phyloP scores from a whole-genome alignment of 257 asterid genomes.

The Lycium barbarum region DNA sequence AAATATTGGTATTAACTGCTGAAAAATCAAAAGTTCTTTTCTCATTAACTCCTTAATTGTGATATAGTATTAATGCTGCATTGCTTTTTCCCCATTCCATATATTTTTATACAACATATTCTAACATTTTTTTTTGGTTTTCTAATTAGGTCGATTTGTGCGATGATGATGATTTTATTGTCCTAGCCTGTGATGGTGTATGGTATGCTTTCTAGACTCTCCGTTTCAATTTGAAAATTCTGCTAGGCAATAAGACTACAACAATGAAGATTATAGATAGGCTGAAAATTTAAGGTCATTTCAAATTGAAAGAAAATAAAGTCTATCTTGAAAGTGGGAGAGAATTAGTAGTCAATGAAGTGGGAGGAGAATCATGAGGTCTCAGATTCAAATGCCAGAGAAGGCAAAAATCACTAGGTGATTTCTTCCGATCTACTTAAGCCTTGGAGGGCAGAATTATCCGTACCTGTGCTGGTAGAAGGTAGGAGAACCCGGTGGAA shows the following conservation, averaged over 20 bases:
- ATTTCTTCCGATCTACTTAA: not conserved
- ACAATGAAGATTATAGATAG: not conserved
- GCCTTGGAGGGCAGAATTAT: not conserved
- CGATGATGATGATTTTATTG: constrained; percentile 85
- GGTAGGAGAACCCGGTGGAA: not conserved
- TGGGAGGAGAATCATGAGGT: not conserved
- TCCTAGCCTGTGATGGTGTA: constrained; percentile 97
- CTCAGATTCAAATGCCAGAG: not conserved
- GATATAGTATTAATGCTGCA: constrained; percentile 10
- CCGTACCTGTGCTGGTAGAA: not conserved
- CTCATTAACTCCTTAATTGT: not conserved
- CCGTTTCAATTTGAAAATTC: not conserved
- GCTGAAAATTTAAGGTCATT: not conserved
- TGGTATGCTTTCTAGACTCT: constrained; percentile 61
- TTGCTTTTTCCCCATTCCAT: not conserved
- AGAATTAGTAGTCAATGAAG: not conserved
- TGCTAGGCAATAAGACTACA: not conserved
- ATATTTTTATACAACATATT: not conserved
- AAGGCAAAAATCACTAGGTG: not conserved
- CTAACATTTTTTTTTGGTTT: constrained; percentile 25
- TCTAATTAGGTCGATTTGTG: constrained; percentile 80
- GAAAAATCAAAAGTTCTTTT: not conserved
- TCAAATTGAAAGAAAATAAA: not conserved
- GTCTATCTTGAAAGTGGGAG: not conserved
- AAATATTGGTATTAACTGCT: not conserved